Evolutionary conservation across 768 basidiomycete genomes (phyloP).

Genomic region (Naganishia antarctica): DNA sequence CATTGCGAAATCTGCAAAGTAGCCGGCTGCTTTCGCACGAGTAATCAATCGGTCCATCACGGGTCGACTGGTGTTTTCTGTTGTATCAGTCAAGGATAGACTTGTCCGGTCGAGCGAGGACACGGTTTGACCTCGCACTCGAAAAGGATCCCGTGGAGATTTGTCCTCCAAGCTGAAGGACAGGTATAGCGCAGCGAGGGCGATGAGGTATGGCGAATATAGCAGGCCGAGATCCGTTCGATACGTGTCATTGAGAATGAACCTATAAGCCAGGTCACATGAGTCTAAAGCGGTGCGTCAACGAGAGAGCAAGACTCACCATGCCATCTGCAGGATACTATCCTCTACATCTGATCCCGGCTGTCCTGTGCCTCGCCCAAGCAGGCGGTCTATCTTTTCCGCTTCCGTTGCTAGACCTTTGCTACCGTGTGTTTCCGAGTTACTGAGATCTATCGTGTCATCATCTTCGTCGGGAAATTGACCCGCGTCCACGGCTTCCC

Average conservation of each 20-base stretch:
- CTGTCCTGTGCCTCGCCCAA: slow-evolving; percentile 45
- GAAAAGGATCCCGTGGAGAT: slow-evolving; percentile 18
- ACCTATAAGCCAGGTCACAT: slow-evolving; percentile 57
- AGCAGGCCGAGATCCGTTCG: slow-evolving; percentile 88
- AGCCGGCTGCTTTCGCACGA: slow-evolving; percentile 57
- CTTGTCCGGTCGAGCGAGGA: slow-evolving; percentile 21
- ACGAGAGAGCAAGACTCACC: slow-evolving; percentile 55
- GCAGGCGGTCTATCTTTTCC: slow-evolving; percentile 38
- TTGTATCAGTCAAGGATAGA: slow-evolving; percentile 28
- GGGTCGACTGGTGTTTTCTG: slow-evolving; percentile 29
- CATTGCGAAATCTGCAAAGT: slow-evolving; percentile 80
- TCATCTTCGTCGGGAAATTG: slow-evolving; percentile 40
- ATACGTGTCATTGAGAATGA: slow-evolving; percentile 93
- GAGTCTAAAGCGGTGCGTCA: neutral
- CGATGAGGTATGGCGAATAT: slow-evolving; percentile 90
- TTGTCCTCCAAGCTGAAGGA: slow-evolving; percentile 58
- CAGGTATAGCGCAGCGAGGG: slow-evolving; percentile 84
- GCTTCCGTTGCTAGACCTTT: slow-evolving; percentile 56
- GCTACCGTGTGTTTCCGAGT: too few relatives aligned
- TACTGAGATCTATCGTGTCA: too few relatives aligned
- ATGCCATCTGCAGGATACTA: slow-evolving; percentile 77
- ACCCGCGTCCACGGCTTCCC: slow-evolving; percentile 53
- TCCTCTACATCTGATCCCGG: slow-evolving; percentile 48
- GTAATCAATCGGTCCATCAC: slow-evolving; percentile 50
- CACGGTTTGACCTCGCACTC: slow-evolving; percentile 15